Evolutionary conservation across 805 yeast species (phyloP).

Genomic region (Saturnispora gosingensis): DNA sequence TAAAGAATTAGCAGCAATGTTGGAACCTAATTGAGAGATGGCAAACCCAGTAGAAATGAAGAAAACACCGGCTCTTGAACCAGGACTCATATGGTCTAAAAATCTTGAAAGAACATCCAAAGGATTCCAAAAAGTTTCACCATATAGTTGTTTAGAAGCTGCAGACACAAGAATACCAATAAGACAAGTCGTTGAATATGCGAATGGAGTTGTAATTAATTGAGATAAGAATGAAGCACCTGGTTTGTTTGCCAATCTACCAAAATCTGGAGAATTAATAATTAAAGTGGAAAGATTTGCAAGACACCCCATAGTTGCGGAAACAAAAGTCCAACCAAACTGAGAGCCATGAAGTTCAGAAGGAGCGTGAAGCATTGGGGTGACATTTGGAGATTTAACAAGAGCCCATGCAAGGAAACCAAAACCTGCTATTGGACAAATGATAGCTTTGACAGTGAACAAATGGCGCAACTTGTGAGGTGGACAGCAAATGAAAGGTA

Average conservation of each 20-base stretch:
- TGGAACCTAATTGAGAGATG: slow-evolving; percentile 31
- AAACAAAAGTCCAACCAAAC: slow-evolving; percentile 15
- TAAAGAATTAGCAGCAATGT: slow-evolving; percentile 31
- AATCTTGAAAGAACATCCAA: slow-evolving; percentile 32
- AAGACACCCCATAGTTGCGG: slow-evolving; percentile 16
- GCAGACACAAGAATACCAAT: slow-evolving; percentile 39
- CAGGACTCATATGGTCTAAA: slow-evolving; percentile 31
- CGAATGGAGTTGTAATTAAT: slow-evolving; percentile 32
- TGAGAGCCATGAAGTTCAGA: slow-evolving; percentile 7
- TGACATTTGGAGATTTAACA: slow-evolving; percentile 27
- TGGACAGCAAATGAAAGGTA: slow-evolving; percentile 32
- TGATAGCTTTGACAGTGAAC: slow-evolving; percentile 19
- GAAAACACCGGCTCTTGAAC: slow-evolving; percentile 41
- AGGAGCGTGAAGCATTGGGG: slow-evolving; percentile 13
- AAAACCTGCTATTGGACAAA: slow-evolving; percentile 12
- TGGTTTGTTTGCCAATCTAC: slow-evolving; percentile 17
- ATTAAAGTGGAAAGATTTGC: slow-evolving; percentile 23
- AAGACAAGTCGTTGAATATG: slow-evolving; percentile 22
- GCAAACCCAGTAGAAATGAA: slow-evolving; percentile 36
- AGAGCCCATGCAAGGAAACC: slow-evolving; percentile 22
- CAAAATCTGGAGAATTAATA: slow-evolving; percentile 24
- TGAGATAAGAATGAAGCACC: slow-evolving; percentile 15
- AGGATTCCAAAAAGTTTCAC: slow-evolving; percentile 36
- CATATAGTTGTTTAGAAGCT: slow-evolving; percentile 28
- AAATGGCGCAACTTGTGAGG: slow-evolving; percentile 33